Evolutionary conservation across 2,329 filamentous ascomycete species (phyloP).

Genomic region (Zarea fungicola): DNA sequence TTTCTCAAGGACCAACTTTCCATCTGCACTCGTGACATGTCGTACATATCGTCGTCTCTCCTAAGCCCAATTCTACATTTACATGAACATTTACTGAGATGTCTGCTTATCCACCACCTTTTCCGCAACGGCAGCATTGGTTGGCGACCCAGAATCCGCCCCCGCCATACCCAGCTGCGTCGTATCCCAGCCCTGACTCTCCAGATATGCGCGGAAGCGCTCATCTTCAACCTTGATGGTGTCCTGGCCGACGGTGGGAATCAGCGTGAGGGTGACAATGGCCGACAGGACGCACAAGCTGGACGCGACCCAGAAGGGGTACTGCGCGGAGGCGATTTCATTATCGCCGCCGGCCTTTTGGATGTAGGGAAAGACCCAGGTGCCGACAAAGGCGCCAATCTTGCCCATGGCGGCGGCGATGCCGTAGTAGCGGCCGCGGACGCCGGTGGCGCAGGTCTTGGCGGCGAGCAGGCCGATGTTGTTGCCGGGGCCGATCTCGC

Average conservation of each 20-base stretch:
- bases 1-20: no score
- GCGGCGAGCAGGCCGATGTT: slow-evolving; percentile 85
- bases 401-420: slow-evolving; percentile 70
- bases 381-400: slow-evolving; percentile 79
- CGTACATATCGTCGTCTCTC: no score
- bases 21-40: no score
- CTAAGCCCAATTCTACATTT: no score
- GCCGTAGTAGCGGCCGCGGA: slow-evolving; percentile 71
- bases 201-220: slow-evolving; percentile 70
- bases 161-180: slow-evolving; percentile 45
- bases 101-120: no score
- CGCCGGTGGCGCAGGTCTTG: slow-evolving; percentile 81
- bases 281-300: slow-evolving; percentile 73
- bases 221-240: slow-evolving; percentile 75
- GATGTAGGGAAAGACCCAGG: slow-evolving; percentile 74
- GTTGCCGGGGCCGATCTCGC: slow-evolving; percentile 71
- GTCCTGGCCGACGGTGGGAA: slow-evolving; percentile 76
- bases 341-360: slow-evolving; percentile 52
- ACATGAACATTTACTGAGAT: no score
- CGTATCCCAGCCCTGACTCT: slow-evolving; percentile 71
- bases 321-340: slow-evolving; percentile 67
- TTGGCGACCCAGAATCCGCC: no score
- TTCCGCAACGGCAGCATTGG: no score
- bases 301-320: slow-evolving; percentile 85
- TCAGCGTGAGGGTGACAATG: slow-evolving; percentile 48